Conservation (phyloP, 768 basidiomycete genomes). For the Russula dissimulans region DNA sequence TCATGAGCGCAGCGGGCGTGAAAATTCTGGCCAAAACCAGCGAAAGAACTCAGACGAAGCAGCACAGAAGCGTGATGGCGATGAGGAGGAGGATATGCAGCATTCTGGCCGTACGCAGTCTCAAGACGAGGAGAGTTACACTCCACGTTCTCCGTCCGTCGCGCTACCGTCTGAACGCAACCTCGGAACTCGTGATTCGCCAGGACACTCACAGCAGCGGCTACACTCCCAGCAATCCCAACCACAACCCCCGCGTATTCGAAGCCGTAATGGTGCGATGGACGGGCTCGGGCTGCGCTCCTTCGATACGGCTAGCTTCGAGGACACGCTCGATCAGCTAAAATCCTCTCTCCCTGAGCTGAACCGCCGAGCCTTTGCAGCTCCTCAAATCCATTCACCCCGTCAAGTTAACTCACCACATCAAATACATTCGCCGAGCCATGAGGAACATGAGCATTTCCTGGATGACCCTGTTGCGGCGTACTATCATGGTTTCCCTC, state of each 20-base stretch:
- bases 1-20: constrained; percentile 9
- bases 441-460: constrained; percentile 51
- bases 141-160: constrained; percentile 18
- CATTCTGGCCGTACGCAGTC: constrained; percentile 9
- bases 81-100: constrained; percentile 8
- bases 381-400: neutral
- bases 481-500: constrained; percentile 52
- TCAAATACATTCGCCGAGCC: constrained; percentile 26
- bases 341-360: constrained; percentile 2
- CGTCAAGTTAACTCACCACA: constrained; percentile 21
- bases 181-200: constrained; percentile 1
- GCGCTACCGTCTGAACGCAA: constrained; percentile 8
- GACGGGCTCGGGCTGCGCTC: constrained; percentile 17
- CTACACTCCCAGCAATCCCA: constrained; percentile 4
- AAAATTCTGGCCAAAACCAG: neutral
- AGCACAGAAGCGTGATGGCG: neutral
- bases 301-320: constrained; percentile 15
- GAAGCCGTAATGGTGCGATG: constrained; percentile 18
- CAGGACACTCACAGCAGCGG: constrained; percentile 1
- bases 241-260: constrained; percentile 7
- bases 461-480: constrained; percentile 50
- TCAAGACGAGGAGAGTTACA: constrained; percentile 21
- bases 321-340: constrained; percentile 14
- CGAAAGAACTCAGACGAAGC: constrained; percentile 3
- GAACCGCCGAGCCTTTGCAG: constrained; percentile 1